Base-by-base conservation (phyloP, 2,329 filamentous ascomycete genomes). In the Ascosphaera apis region DNA sequence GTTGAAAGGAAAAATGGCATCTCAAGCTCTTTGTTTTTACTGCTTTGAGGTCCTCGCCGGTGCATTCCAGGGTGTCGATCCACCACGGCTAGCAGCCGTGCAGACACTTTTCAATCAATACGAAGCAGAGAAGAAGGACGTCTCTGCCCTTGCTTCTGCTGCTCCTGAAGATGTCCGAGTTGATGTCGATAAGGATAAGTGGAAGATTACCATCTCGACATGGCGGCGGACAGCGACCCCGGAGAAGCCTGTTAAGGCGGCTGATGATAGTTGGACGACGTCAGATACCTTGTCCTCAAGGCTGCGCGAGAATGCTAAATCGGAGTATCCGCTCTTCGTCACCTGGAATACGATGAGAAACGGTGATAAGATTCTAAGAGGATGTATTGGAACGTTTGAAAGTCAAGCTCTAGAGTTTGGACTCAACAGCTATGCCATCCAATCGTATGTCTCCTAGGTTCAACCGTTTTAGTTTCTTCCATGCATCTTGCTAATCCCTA, bases 351-450 rank as follows among this genome's bases (percentile, higher is more conserved):
- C 70, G 0, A 46, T 82, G 37, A 54, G 62, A 46, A 60, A 53
- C 36, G 67, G 71, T 18, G 58, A 71, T 43, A 73, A 75, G 51
- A 68, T 67, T 16, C 68, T 98, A 31, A 76, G 88, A 40, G 88
- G 88, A 40, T 98, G 88, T 62, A 95, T 98, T 51, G 88, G 88
- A 45, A 98, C 86, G 2, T 98, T 95, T 49, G 78, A 84, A 48
- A 54, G 73, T 2, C 71, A 80, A 47, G 69, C 76, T 35, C 67
- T 98, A 9, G 65, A 72, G 19, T 56, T 68, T 1, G 84, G 83
- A 3, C 61, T 98, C 31, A 62, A 71, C 36, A 72, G 71, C 41
- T 95, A 93, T 56, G 78, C 84, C 33, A 58, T 91, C 44, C 88
- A 77, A 36, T 83, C 84, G 53, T 74, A 58, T 45, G 64, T 56